A percentile compares a stretch with the other conserved stretches of the same genome.
Conservation (phyloP, 257 asterid species). For the Phtheirospermum japonicum region DNA sequence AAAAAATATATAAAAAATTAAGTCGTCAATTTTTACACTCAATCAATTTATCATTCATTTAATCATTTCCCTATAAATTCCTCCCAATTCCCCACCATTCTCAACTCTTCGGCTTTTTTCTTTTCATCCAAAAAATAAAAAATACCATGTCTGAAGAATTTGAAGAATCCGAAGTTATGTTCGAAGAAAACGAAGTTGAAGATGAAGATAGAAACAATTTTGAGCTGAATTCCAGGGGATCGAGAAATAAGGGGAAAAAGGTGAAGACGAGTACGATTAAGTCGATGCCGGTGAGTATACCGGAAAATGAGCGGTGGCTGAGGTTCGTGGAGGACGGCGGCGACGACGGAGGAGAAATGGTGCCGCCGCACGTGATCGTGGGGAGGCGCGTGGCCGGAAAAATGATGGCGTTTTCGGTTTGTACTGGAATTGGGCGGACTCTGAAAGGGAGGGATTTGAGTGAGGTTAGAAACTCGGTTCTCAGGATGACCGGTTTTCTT, state of each 20-base stretch:
- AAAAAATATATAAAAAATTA: too few species aligned
- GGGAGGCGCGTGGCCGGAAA: constrained; percentile 63
- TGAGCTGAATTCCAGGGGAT: constrained; percentile 4
- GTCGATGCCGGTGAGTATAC: constrained; percentile 56
- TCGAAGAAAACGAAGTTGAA: too few species aligned
- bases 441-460: constrained; percentile 72
- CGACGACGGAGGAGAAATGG: constrained; percentile 41
- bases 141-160: too few species aligned
- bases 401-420: constrained; percentile 56
- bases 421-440: constrained; percentile 64
- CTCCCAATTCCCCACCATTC: too few species aligned
- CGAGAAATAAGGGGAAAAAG: constrained; percentile 29
- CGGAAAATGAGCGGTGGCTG: constrained; percentile 36
- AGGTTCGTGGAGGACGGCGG: constrained; percentile 21
- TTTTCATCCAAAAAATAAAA: too few species aligned
- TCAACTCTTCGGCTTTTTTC: too few species aligned
- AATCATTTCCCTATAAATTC: too few species aligned
- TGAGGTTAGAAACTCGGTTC: constrained; percentile 53
- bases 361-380: constrained; percentile 70
- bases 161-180: too few species aligned
- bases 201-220: too few species aligned
- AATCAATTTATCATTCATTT: too few species aligned
- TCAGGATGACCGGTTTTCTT: constrained; percentile 76
- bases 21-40: too few species aligned
- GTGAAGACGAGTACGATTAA: constrained; percentile 16